A percentile compares a stretch with the other conserved stretches of the same genome.
phyloP scores from a whole-genome alignment of 257 asterid genomes.

The Jasminum sambac region DNA sequence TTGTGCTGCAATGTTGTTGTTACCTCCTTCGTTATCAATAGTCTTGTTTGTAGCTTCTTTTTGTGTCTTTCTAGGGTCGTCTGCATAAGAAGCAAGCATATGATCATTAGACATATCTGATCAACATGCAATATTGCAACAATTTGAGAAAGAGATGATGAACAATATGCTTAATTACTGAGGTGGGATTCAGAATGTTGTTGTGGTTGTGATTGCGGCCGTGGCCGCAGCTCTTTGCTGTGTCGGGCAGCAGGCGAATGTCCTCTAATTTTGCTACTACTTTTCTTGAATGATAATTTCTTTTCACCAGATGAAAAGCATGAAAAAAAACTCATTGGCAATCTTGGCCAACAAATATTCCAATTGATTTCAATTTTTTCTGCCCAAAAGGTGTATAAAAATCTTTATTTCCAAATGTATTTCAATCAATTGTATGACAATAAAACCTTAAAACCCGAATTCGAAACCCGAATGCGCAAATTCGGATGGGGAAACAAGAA shows the following conservation, averaged over 20 bases:
- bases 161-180: slow-evolving; percentile 35
- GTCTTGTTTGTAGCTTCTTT: slow-evolving; percentile 30
- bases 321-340: slow-evolving; percentile 72
- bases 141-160: background rate
- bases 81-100: slow-evolving; percentile 26
- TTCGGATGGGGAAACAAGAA: background rate
- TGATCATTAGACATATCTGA: background rate
- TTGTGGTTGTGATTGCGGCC: slow-evolving; percentile 27
- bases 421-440: background rate
- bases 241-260: slow-evolving; percentile 24
- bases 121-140: background rate
- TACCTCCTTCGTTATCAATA: slow-evolving; percentile 32
- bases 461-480: slow-evolving; percentile 7
- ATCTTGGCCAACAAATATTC: slow-evolving; percentile 14
- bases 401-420: background rate
- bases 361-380: background rate
- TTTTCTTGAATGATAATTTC: slow-evolving; percentile 45
- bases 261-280: slow-evolving; percentile 25
- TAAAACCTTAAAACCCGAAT: slow-evolving; percentile 1
- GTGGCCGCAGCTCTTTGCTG: slow-evolving; percentile 36
- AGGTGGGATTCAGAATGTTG: slow-evolving; percentile 14
- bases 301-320: slow-evolving; percentile 62
- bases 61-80: slow-evolving; percentile 22
- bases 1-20: slow-evolving; percentile 74
- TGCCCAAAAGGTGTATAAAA: slow-evolving; percentile 7